A percentile compares a stretch with the other conserved stretches of the same genome.
Evolutionary conservation across 192 early-diverging fungal genomes (phyloP).

Genomic region (Phycomyces blakesleeanus): DNA sequence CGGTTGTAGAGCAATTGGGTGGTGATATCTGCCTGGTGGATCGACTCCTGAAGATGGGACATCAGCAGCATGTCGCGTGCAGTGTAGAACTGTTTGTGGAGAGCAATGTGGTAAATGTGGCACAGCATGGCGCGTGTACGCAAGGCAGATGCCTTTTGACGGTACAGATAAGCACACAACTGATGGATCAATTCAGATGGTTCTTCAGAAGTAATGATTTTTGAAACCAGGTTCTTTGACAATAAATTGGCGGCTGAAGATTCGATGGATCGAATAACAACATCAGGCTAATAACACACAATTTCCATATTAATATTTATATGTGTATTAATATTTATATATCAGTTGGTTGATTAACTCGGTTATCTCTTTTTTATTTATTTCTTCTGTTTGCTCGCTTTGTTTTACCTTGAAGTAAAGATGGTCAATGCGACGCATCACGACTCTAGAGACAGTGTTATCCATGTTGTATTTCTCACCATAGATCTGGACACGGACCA

Average conservation of each 20-base stretch:
- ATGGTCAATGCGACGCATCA: slow-evolving; percentile 90
- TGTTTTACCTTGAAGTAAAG: slow-evolving; percentile 87
- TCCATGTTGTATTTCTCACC: slow-evolving; percentile 62
- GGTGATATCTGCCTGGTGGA: slow-evolving; percentile 79
- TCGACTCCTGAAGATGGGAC: slow-evolving; percentile 95
- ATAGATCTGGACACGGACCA: slow-evolving; percentile 85
- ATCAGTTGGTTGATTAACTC: too few relatives aligned
- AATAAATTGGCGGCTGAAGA: slow-evolving; percentile 40
- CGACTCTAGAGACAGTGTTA: slow-evolving; percentile 63
- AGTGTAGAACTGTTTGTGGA: slow-evolving; percentile 89
- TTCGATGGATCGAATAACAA: slow-evolving; percentile 76
- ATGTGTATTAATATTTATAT: neutral
- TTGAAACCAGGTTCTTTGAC: slow-evolving; percentile 38
- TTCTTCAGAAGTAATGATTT: slow-evolving; percentile 41
- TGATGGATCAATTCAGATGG: slow-evolving; percentile 66
- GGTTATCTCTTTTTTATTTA: neutral
- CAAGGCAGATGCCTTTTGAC: slow-evolving; percentile 72
- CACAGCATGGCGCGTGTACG: slow-evolving; percentile 93
- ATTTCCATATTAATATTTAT: neutral
- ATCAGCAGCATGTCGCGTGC: slow-evolving; percentile 96
- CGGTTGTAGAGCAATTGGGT: slow-evolving; percentile 97
- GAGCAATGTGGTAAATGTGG: slow-evolving; percentile 95
- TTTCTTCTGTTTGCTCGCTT: neutral
- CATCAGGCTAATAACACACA: slow-evolving; percentile 61
- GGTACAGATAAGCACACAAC: slow-evolving; percentile 88